Conservation (phyloP, 106 monocot genomes). For the Acorus gramineus region DNA sequence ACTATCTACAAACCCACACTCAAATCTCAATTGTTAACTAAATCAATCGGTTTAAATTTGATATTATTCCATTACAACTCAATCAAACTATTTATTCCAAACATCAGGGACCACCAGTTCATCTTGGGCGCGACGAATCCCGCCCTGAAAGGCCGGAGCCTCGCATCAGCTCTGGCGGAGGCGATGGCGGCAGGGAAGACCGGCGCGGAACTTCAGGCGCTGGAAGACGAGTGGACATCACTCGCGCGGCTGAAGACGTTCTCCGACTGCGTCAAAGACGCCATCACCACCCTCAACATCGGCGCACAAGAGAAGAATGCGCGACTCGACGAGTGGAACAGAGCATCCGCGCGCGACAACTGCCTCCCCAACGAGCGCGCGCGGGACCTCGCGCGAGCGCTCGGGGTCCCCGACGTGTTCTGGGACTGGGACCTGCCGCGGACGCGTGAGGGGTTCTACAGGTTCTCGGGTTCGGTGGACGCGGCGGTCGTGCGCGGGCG, state of each 20-base stretch:
- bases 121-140: constrained; percentile 80
- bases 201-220: constrained; percentile 54
- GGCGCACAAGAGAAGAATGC: constrained; percentile 31
- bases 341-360: constrained; percentile 20
- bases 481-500: constrained; percentile 66
- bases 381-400: constrained; percentile 33
- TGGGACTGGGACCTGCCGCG: constrained; percentile 97
- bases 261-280: constrained; percentile 44
- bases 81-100: too few species aligned
- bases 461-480: constrained; percentile 65
- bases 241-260: constrained; percentile 65
- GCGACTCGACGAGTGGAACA: constrained; percentile 41
- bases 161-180: constrained; percentile 35
- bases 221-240: constrained; percentile 60
- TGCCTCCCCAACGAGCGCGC: constrained; percentile 53
- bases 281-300: constrained; percentile 33
- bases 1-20: too few species aligned
- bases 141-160: constrained; percentile 24
- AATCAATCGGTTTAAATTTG: too few species aligned
- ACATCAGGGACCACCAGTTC: constrained; percentile 73
- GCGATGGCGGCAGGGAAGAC: constrained; percentile 48
- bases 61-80: too few species aligned
- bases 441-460: constrained; percentile 83
- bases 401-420: constrained; percentile 54
- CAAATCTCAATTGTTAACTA: too few species aligned